Evolutionary conservation across 1,284 basidiomycete genomes (phyloP).

Genomic region (Tranzscheliella williamsii): DNA sequence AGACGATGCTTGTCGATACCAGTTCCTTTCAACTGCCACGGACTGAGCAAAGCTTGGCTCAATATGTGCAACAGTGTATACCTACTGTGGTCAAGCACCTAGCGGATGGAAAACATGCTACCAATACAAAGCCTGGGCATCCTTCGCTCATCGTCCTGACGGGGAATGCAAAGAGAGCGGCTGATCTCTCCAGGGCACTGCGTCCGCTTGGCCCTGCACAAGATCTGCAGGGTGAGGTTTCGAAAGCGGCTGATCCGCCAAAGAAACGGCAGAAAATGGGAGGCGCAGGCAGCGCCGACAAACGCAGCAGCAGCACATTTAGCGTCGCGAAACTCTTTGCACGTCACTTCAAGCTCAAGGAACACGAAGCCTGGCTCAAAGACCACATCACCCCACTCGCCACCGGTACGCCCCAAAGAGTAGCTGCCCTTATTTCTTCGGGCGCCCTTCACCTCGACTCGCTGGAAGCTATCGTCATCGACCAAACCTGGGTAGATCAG

Average conservation of each 20-base stretch:
- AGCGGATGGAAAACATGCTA: slow-evolving; percentile 8
- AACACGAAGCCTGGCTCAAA: slow-evolving; percentile 48
- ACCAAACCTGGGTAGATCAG: slow-evolving; percentile 51
- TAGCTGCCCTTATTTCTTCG: slow-evolving; percentile 38
- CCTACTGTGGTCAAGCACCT: slow-evolving; percentile 14
- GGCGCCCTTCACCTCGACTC: slow-evolving; percentile 39
- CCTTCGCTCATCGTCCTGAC: slow-evolving; percentile 46
- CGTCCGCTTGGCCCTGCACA: slow-evolving; percentile 20
- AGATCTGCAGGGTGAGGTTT: slow-evolving; percentile 7
- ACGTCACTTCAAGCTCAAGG: slow-evolving; percentile 55
- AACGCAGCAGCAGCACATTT: slow-evolving; percentile 2
- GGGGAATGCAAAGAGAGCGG: slow-evolving; percentile 53
- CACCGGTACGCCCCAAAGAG: slow-evolving; percentile 52
- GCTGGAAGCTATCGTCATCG: slow-evolving; percentile 40
- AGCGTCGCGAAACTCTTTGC: slow-evolving; percentile 56
- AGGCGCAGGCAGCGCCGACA: slow-evolving; percentile 3
- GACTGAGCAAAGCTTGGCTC: slow-evolving; percentile 18
- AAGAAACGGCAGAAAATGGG: slow-evolving; percentile 1
- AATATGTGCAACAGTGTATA: slow-evolving; percentile 36
- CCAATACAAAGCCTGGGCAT: slow-evolving; percentile 15
- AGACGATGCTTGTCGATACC: slow-evolving; percentile 40
- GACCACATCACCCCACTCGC: slow-evolving; percentile 44
- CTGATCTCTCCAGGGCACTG: slow-evolving; percentile 44
- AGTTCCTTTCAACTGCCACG: slow-evolving; percentile 18
- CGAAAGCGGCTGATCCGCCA: slow-evolving; percentile 3